Conservation (phyloP, 2,329 filamentous ascomycete species). For the Trichoderma afroharzianum region DNA sequence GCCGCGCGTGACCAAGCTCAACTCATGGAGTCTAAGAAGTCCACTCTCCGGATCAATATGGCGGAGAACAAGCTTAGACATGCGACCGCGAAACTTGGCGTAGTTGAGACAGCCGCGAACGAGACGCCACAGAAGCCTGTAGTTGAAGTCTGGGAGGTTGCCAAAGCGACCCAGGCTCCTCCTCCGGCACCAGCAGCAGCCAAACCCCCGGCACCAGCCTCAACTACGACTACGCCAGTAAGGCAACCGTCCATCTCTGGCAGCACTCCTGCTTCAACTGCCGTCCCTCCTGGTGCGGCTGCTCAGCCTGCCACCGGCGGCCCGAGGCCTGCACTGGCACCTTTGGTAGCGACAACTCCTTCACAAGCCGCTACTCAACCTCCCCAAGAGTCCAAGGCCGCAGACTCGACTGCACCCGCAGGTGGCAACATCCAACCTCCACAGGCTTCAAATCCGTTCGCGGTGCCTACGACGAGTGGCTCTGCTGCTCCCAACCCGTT, state of each 20-base stretch:
- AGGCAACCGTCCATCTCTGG: conserved; percentile 24
- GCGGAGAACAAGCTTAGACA: conserved; percentile 63
- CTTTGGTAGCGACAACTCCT: background rate
- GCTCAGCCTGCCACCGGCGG: background rate
- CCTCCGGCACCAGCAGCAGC: conserved; percentile 23
- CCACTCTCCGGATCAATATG: conserved; percentile 73
- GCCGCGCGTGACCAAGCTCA: conserved; percentile 61
- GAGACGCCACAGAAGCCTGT: conserved; percentile 84
- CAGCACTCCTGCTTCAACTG: conserved; percentile 14
- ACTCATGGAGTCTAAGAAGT: conserved; percentile 71
- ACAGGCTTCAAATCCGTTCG: conserved; percentile 33
- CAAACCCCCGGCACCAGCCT: background rate
- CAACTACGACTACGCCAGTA: conserved; percentile 24
- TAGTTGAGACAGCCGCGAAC: conserved; percentile 77
- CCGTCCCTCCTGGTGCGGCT: background rate
- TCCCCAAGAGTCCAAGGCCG: background rate
- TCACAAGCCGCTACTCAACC: conserved; percentile 11
- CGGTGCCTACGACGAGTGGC: conserved; percentile 20
- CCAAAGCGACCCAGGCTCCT: conserved; percentile 51
- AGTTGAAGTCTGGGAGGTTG: conserved; percentile 79
- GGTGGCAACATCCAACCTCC: conserved; percentile 24
- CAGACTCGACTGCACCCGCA: background rate
- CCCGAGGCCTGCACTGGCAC: conserved; percentile 20
- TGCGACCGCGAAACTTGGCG: conserved; percentile 67
- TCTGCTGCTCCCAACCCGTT: conserved; percentile 29